These are phyloP conservation scores for Fusarium sp. DNA, from an alignment of 2,329 filamentous ascomycete genomes.

Conservation along the genomic window DNA sequence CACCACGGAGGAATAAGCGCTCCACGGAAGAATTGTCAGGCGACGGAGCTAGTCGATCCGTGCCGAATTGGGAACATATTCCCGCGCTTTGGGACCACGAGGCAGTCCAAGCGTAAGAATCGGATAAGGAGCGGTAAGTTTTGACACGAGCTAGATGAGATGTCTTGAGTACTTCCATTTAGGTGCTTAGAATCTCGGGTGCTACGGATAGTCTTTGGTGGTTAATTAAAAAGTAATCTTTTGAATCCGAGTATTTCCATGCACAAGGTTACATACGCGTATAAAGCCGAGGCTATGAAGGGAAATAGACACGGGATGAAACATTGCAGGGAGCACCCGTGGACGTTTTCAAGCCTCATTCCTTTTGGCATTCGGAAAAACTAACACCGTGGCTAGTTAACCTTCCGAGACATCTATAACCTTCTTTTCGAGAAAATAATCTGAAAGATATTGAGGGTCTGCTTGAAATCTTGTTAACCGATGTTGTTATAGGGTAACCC, in stretches of 20 bases:
- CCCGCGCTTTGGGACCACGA: background rate
- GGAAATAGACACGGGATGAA: background rate
- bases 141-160: background rate
- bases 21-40: slow-evolving; percentile 32
- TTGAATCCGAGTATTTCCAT: no score
- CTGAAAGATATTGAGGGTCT: no score
- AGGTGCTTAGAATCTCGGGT: background rate
- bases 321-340: background rate
- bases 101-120: background rate
- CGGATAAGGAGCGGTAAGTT: background rate
- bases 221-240: no score
- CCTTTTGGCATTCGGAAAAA: no score
- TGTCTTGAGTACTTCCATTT: no score
- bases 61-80: slow-evolving; percentile 9
- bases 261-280: background rate
- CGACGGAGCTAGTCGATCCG: slow-evolving; percentile 19
- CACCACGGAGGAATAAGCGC: slow-evolving; percentile 9
- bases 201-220: no score
- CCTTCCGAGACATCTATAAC: no score
- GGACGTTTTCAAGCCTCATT: background rate
- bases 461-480: no score
- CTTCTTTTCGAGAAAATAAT: no score
- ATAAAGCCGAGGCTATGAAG: background rate
- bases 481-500: no score
- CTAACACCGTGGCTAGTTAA: no score